Percentiles rank a stretch among this genome's conserved stretches.
These are phyloP conservation scores for Neurospora terricola DNA, from an alignment of 495 filamentous ascomycete genomes.

Conservation along the genomic window DNA sequence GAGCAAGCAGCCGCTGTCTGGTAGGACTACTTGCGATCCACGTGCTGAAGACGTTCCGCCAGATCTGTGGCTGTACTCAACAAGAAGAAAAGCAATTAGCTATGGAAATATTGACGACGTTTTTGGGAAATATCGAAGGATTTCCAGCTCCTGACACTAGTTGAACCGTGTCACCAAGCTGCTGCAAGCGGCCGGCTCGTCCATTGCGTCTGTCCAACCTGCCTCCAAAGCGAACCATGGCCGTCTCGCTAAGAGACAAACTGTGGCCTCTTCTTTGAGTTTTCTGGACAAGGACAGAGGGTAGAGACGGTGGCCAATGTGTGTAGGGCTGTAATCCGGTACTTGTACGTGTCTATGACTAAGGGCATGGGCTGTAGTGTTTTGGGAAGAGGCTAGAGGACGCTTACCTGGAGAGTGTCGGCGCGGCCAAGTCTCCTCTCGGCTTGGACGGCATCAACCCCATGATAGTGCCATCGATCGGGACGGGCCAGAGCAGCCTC, in stretches of 20 bases:
- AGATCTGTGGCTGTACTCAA: conserved; percentile 7
- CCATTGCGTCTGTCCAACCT: neutral
- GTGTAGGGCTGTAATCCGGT: neutral
- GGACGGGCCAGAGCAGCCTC: neutral
- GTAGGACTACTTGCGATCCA: conserved; percentile 14
- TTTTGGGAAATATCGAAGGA: neutral
- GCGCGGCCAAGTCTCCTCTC: neutral
- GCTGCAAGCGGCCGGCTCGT: neutral
- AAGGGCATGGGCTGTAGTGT: neutral
- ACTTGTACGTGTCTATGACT: neutral
- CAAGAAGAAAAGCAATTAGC: neutral
- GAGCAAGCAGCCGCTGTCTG: conserved; percentile 6
- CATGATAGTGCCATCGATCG: neutral
- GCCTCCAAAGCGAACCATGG: neutral
- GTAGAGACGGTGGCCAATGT: neutral
- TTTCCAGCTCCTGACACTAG: neutral
- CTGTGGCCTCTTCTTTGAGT: neutral
- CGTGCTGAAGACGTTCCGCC: conserved; percentile 12
- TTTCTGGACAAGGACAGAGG: neutral
- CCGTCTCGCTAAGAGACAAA: neutral
- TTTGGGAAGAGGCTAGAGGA: neutral
- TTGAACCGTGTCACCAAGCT: neutral
- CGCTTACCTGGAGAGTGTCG: neutral
- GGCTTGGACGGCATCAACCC: neutral
- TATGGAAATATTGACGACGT: neutral